These are phyloP conservation scores for Nidularia sp. DNA, from an alignment of 768 basidiomycete species.

Conservation along the genomic window DNA sequence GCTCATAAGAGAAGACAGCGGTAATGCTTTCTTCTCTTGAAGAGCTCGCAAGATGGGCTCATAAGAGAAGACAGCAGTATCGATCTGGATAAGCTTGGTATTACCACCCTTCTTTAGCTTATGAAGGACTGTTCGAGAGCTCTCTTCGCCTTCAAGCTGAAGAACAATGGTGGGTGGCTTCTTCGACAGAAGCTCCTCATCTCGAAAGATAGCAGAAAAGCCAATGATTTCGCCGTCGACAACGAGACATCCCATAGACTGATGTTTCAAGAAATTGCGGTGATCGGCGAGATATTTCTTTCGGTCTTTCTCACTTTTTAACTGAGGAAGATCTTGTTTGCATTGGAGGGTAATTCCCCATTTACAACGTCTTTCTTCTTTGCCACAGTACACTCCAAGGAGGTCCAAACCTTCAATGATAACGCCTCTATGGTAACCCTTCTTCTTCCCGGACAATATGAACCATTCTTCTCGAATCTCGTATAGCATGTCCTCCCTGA, in stretches of 20 bases:
- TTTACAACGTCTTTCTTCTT: conserved; percentile 17
- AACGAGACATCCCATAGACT: conserved; percentile 50
- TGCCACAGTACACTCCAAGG: conserved; percentile 27
- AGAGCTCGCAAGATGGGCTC: conserved; percentile 59
- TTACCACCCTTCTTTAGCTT: conserved; percentile 28
- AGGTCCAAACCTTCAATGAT: conserved; percentile 32
- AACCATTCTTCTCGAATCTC: conserved; percentile 56
- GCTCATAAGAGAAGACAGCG: conserved; percentile 55
- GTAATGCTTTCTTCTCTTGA: conserved; percentile 38
- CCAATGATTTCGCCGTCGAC: conserved; percentile 43
- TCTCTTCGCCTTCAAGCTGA: conserved; percentile 42
- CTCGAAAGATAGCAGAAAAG: conserved; percentile 50
- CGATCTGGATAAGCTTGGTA: conserved; percentile 49
- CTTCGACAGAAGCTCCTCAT: conserved; percentile 45
- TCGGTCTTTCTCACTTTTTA: conserved; percentile 27
- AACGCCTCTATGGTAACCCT: conserved; percentile 32
- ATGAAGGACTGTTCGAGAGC: conserved; percentile 32
- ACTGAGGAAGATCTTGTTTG: conserved; percentile 27
- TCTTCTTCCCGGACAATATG: conserved; percentile 31
- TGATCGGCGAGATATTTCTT: conserved; percentile 32
- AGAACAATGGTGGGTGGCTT: conserved; percentile 48
- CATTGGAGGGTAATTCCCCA: conserved; percentile 40
- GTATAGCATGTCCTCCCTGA: conserved; percentile 60
- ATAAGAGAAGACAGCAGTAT: conserved; percentile 59
- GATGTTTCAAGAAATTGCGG: conserved; percentile 43